phyloP scores from a whole-genome alignment of 1,139 yeast species.

The Suhomyces coccinellae region DNA sequence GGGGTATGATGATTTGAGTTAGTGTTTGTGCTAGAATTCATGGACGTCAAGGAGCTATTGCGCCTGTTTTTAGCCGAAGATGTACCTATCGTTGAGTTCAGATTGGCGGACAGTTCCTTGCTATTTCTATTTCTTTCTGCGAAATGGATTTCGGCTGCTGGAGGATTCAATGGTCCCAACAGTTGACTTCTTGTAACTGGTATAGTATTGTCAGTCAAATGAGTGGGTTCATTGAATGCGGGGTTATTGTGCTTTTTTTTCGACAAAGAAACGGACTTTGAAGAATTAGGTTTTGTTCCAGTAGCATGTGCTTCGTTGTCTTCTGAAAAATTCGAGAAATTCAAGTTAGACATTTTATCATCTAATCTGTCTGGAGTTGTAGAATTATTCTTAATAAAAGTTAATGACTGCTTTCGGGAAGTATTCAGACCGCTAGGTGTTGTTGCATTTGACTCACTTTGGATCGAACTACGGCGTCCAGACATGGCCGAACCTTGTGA shows the following conservation, averaged over 20 bases:
- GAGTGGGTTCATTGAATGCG: neutral
- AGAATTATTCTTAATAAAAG: conserved; percentile 1
- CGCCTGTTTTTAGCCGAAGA: conserved; percentile 13
- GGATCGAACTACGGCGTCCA: neutral
- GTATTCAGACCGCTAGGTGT: neutral
- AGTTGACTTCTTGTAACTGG: neutral
- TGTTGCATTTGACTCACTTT: conserved; percentile 1
- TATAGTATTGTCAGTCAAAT: neutral
- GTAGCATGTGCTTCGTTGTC: neutral
- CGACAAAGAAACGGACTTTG: neutral
- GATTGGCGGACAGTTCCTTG: conserved; percentile 12
- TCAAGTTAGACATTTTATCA: conserved; percentile 1
- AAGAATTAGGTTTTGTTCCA: neutral
- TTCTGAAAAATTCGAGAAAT: neutral
- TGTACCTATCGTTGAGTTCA: conserved; percentile 3
- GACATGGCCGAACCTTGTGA: conserved; percentile 5
- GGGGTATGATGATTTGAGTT: neutral
- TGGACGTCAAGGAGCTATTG: conserved; percentile 16
- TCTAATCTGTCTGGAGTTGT: neutral
- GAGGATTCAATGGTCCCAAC: neutral
- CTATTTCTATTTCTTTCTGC: conserved; percentile 9
- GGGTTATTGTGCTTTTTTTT: conserved; percentile 1
- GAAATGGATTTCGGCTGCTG: neutral
- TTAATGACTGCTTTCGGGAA: neutral
- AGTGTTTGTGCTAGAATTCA: conserved; percentile 7